phyloP scores from a whole-genome alignment of 1,284 basidiomycete genomes.

The Kalmanozyma brasiliensis region DNA sequence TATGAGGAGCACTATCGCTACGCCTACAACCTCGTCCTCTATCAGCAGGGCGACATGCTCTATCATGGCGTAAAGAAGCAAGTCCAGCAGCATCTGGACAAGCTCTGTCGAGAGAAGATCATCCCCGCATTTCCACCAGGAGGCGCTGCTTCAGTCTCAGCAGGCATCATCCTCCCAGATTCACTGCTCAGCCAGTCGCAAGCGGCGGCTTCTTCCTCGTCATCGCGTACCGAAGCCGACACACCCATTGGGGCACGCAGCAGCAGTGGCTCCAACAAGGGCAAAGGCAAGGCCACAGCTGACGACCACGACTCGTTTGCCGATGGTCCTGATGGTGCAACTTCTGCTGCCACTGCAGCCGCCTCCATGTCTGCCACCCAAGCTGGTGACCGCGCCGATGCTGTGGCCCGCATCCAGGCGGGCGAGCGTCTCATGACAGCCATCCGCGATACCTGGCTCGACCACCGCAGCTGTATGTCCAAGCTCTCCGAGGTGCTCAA shows the following conservation, averaged over 20 bases:
- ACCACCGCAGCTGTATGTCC: slow-evolving; percentile 88
- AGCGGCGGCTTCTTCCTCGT: slow-evolving; percentile 23
- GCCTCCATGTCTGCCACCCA: slow-evolving; percentile 46
- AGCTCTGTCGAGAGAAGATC: slow-evolving; percentile 80
- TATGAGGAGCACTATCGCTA: slow-evolving; percentile 90
- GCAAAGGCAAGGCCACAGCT: slow-evolving; percentile 50
- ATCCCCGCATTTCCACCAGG: slow-evolving; percentile 80
- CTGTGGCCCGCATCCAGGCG: slow-evolving; percentile 71
- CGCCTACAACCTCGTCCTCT: slow-evolving; percentile 65
- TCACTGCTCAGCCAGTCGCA: slow-evolving; percentile 66
- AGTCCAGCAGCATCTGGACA: slow-evolving; percentile 83
- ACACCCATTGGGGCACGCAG: background rate
- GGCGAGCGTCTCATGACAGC: slow-evolving; percentile 87
- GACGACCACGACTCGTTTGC: slow-evolving; percentile 15
- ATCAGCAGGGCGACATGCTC: slow-evolving; percentile 83
- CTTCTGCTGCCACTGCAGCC: slow-evolving; percentile 23
- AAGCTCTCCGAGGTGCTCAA: slow-evolving; percentile 90
- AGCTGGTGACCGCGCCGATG: slow-evolving; percentile 54
- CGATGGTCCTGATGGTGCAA: slow-evolving; percentile 5
- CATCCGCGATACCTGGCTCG: slow-evolving; percentile 88
- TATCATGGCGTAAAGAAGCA: slow-evolving; percentile 87
- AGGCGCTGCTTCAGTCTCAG: slow-evolving; percentile 68
- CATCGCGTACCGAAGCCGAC: slow-evolving; percentile 22
- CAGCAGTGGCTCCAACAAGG: slow-evolving; percentile 23
- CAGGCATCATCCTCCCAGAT: slow-evolving; percentile 69